Percentiles rank a stretch among this genome's conserved stretches.
phyloP scores from a whole-genome alignment of 2,329 filamentous ascomycete genomes.

The Hyphodiscus sp. region DNA sequence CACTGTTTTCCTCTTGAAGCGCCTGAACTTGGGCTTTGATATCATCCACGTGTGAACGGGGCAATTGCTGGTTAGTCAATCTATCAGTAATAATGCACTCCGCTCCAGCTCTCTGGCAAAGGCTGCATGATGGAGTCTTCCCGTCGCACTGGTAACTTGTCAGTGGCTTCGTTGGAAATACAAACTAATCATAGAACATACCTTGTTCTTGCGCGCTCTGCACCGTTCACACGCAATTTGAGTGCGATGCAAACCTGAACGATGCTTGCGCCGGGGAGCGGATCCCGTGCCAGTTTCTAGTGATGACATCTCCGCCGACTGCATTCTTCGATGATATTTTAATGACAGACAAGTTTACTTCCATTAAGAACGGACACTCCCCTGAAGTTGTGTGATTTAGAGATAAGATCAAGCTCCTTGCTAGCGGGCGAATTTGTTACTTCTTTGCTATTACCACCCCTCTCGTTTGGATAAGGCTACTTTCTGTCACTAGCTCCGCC shows the following conservation, averaged over 20 bases:
- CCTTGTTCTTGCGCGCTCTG: slow-evolving; percentile 1
- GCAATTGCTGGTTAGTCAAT: slow-evolving; percentile 1
- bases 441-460: no score
- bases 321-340: no score
- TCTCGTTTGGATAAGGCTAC: no score
- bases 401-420: no score
- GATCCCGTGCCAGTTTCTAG: no score
- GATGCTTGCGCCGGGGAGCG: background rate
- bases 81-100: background rate
- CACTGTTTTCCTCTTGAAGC: background rate
- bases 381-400: no score
- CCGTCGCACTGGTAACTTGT: background rate
- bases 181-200: background rate
- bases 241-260: slow-evolving; percentile 1
- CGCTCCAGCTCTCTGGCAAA: slow-evolving; percentile 1
- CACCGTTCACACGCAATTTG: slow-evolving; percentile 3
- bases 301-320: no score
- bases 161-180: background rate
- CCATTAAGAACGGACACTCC: no score
- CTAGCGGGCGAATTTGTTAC: no score
- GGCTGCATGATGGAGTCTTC: background rate
- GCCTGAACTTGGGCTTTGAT: background rate
- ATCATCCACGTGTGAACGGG: background rate
- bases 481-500: no score
- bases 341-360: no score